Conservation (phyloP, 2,329 filamentous ascomycete genomes). For the Ascomycota sp. region DNA sequence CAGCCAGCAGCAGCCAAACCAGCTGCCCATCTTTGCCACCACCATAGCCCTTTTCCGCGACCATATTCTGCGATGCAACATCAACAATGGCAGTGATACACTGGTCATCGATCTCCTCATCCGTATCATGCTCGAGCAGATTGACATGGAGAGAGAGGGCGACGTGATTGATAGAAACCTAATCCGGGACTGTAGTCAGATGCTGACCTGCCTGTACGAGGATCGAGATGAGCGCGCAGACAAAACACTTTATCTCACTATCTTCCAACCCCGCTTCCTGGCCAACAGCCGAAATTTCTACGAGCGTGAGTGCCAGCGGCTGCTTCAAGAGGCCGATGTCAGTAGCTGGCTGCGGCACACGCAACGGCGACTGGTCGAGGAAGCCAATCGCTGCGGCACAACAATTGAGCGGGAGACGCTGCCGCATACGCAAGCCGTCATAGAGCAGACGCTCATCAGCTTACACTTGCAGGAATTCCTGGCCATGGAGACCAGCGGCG, state of each 20-base stretch:
- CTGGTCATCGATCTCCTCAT: constrained; percentile 58
- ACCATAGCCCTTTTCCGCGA: constrained; percentile 81
- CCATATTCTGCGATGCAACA: constrained; percentile 48
- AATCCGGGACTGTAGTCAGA: constrained; percentile 65
- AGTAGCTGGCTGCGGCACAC: constrained; percentile 64
- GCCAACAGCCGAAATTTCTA: constrained; percentile 56
- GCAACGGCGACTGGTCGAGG: constrained; percentile 54
- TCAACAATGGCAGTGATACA: constrained; percentile 23
- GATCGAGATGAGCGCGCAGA: constrained; percentile 56
- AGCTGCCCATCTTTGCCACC: constrained; percentile 62
- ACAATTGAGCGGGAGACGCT: constrained; percentile 56
- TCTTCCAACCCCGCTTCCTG: constrained; percentile 66
- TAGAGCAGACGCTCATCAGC: constrained; percentile 64
- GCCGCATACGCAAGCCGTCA: constrained; percentile 52
- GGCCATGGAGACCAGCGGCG: constrained; percentile 63
- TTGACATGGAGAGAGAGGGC: constrained; percentile 79
- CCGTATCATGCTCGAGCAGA: constrained; percentile 70
- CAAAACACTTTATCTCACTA: constrained; percentile 63
- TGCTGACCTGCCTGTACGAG: constrained; percentile 80
- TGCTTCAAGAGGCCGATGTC: constrained; percentile 63
- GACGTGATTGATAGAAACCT: constrained; percentile 71
- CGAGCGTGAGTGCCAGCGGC: constrained; percentile 45
- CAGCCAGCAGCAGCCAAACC: constrained; percentile 41
- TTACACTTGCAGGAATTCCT: constrained; percentile 66
- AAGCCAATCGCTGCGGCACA: constrained; percentile 63